Base-by-base conservation (phyloP, 495 filamentous ascomycete genomes). In the Beverwykella pulmonaria region DNA sequence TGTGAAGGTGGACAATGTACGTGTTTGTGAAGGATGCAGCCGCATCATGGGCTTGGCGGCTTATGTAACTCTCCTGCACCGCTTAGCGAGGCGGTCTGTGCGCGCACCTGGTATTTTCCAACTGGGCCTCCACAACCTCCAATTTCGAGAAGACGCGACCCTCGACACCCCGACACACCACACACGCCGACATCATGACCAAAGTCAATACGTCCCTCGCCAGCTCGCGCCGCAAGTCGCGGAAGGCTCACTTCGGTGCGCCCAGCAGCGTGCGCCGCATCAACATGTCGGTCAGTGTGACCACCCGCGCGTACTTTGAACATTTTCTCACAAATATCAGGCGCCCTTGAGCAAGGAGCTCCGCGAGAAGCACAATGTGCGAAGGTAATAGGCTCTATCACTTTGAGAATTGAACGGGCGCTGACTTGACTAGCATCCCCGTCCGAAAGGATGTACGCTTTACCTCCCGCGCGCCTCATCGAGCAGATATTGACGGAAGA, bases 311-410 rank as follows among this genome's bases (percentile, higher is more conserved):
- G n/a, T 53, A 14, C 49, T 25, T 1, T 25, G n/a, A 6, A 32
- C 25, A 12, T 26, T 48, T 30, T 27, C 15, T 19, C 14, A 19
- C 15, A 17, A 19, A 32, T 14, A 10, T 17, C 49, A 67, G 63
- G 94, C 94, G 55, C 90, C 91, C 63, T 86, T 98, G 63, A 90
- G 86, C 85, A 96, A 94, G 82, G 94, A 98, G 82, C 87, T 99
- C 72, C 86, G 90, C 73, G 92, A 93, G 78, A 95, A 98, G 86
- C 87, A 97, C 85, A 92, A 92, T 77, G 93, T 95, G 87, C 65
- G 86, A 44, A 53, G 62, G 53, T 65, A 53, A 53, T 41, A n/a
- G 30, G 30, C 54, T 53, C 61, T 26, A 23, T 48, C 12, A 1
- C 36, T 52, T n/a, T 69, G 8, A 12, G 12, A 14, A 19, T 14